Conservation (phyloP, 2,329 filamentous ascomycete genomes). For the Aspergillus vadensis region DNA sequence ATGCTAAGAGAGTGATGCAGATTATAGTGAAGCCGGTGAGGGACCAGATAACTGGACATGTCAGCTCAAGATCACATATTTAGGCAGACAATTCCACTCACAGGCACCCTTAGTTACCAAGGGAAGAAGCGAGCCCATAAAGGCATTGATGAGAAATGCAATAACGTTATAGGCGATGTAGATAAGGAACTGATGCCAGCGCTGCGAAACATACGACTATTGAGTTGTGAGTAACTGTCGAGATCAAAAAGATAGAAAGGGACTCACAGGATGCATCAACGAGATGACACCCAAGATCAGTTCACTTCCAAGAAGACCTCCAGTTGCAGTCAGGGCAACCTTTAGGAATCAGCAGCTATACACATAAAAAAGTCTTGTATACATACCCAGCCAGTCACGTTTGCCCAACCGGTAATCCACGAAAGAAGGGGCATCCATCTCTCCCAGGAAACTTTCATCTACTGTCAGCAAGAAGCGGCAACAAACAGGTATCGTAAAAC, state of each 20-base stretch:
- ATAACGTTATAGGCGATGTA: slow-evolving; percentile 66
- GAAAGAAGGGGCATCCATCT: slow-evolving; percentile 64
- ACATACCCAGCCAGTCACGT: slow-evolving; percentile 70
- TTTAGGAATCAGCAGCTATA: slow-evolving; percentile 26
- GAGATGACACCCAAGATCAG: slow-evolving; percentile 67
- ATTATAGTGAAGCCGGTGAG: slow-evolving; percentile 69
- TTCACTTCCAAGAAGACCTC: slow-evolving; percentile 66
- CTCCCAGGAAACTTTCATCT: slow-evolving; percentile 56
- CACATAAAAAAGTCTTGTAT: neutral
- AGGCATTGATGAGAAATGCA: slow-evolving; percentile 66
- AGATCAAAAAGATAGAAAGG: neutral
- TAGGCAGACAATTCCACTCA: slow-evolving; percentile 19
- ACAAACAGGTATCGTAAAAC: slow-evolving; percentile 34
- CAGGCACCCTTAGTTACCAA: slow-evolving; percentile 67
- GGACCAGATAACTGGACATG: slow-evolving; percentile 62
- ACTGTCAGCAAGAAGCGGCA: neutral
- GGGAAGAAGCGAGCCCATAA: slow-evolving; percentile 63
- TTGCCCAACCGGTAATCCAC: slow-evolving; percentile 69
- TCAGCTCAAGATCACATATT: neutral
- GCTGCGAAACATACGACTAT: slow-evolving; percentile 54
- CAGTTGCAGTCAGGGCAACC: slow-evolving; percentile 65
- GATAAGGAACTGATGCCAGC: slow-evolving; percentile 74
- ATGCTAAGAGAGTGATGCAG: slow-evolving; percentile 68
- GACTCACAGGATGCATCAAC: slow-evolving; percentile 56
- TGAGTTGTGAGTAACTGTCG: neutral